Base-by-base conservation (phyloP, 1,284 basidiomycete species). In the Irpex sp. region DNA sequence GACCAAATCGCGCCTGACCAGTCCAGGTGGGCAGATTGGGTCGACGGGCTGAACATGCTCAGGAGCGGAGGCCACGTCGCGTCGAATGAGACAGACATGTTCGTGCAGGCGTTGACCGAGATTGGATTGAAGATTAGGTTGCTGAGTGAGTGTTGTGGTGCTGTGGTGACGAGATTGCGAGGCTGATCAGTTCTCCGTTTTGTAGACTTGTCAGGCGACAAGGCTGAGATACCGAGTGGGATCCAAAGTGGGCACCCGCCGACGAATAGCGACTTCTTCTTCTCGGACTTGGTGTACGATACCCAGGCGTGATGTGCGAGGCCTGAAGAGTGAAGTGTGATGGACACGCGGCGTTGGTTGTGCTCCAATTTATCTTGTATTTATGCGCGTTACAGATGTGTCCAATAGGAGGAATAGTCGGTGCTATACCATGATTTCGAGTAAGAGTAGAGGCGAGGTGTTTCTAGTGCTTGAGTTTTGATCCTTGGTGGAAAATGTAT, bases 111-210 rank as follows among this genome's bases (percentile, higher is more conserved):
- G 12, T 78, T 98, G 69, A 96, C 95, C 12, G 95, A 98, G 70
- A 93, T 98, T 67, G 95, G 94, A 2, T 77, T 98, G 63, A 96
- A 96, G 78, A 93, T 98, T 69, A 93, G 96, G 73, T 76, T 98
- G 67, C 79, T 96, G 54, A 90, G 90, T 91, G 69, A 58, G 88
- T 79, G n/a, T 23, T 2, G 9, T 0, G 10, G 10, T 37, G 39
- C 7, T 55, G 5, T 48, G 3, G 62, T 4, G 35, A 28, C 16
- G 19, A 47, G 12, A 51, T 51, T 51, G 39, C 12, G 14, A 45
- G n/a, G 12, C n/a, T 45, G 49, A 16, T 51, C 4, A 5, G 4
- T 51, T 8, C 23, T 19, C 23, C 23, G 16, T 3, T 51, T 51
- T 45, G 21, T 66, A 93, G 94, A 96, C 77, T 81, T 96, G 51